A percentile compares a stretch with the other conserved stretches of the same genome.
These are phyloP conservation scores for Sarocladiaceae sp. DNA, from an alignment of 2,329 filamentous ascomycete genomes.

Conservation along the genomic window DNA sequence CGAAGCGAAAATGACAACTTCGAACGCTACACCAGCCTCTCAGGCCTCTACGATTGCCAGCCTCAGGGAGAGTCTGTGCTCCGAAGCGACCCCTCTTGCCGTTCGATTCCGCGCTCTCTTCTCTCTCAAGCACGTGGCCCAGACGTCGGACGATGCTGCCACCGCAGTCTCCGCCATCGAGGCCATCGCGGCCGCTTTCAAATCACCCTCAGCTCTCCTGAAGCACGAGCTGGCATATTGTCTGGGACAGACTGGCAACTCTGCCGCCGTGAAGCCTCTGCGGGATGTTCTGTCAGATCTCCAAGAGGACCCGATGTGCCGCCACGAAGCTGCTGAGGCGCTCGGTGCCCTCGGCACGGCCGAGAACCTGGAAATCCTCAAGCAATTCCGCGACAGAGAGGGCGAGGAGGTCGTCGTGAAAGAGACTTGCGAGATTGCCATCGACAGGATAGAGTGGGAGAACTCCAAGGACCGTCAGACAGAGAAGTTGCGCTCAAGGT, in stretches of 20 bases:
- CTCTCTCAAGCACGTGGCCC: slow-evolving; percentile 90
- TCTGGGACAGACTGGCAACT: slow-evolving; percentile 81
- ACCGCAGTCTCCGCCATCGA: slow-evolving; percentile 49
- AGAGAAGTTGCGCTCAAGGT: slow-evolving; percentile 81
- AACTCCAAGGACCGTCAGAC: slow-evolving; percentile 63
- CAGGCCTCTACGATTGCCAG: slow-evolving; percentile 43
- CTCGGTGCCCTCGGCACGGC: slow-evolving; percentile 78
- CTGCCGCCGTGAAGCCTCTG: slow-evolving; percentile 66
- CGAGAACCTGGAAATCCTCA: slow-evolving; percentile 67
- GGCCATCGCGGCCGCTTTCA: slow-evolving; percentile 83
- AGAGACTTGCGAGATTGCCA: slow-evolving; percentile 95
- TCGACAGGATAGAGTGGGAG: slow-evolving; percentile 92
- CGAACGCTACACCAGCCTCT: slow-evolving; percentile 16
- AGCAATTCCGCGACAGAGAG: slow-evolving; percentile 64
- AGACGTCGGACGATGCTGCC: slow-evolving; percentile 57
- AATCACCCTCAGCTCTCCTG: slow-evolving; percentile 77
- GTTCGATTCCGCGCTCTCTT: slow-evolving; percentile 94
- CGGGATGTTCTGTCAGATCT: slow-evolving; percentile 68
- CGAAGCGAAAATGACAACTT: slow-evolving; percentile 24
- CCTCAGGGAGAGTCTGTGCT: slow-evolving; percentile 70
- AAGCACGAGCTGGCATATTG: slow-evolving; percentile 98
- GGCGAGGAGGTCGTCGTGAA: slow-evolving; percentile 75
- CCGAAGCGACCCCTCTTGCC: slow-evolving; percentile 75
- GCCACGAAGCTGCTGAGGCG: slow-evolving; percentile 94
- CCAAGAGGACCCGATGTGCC: slow-evolving; percentile 87